A percentile compares a stretch with the other conserved stretches of the same genome.
phyloP scores from a whole-genome alignment of 495 filamentous ascomycete genomes.

The Arthonia radiata region DNA sequence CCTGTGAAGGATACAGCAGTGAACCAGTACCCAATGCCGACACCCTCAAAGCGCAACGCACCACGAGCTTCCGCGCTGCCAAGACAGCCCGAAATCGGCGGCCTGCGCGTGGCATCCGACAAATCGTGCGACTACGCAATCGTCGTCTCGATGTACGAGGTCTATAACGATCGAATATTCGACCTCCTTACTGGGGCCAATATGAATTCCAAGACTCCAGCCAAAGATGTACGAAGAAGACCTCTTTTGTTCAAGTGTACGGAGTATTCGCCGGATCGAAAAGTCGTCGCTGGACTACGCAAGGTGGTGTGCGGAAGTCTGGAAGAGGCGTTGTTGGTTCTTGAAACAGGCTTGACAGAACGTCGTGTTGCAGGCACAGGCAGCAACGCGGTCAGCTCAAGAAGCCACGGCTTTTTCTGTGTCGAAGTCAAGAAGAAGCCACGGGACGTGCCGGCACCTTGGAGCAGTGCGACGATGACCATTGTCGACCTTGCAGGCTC shows the following conservation, averaged over 20 bases:
- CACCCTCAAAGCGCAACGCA: slow-evolving; percentile 9
- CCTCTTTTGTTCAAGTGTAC: slow-evolving; percentile 72
- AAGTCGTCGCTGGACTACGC: slow-evolving; percentile 72
- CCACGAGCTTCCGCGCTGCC: slow-evolving; percentile 35
- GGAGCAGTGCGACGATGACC: slow-evolving; percentile 61
- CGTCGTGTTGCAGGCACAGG: slow-evolving; percentile 74
- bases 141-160: slow-evolving; percentile 92
- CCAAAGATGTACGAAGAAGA: slow-evolving; percentile 44
- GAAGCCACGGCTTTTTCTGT: slow-evolving; percentile 92
- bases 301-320: slow-evolving; percentile 75
- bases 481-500: slow-evolving; percentile 84
- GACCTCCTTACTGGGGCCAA: slow-evolving; percentile 45
- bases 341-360: slow-evolving; percentile 75
- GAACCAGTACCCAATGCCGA: slow-evolving; percentile 4
- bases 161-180: slow-evolving; percentile 96
- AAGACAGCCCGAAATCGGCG: slow-evolving; percentile 45
- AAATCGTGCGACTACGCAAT: slow-evolving; percentile 62
- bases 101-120: slow-evolving; percentile 41
- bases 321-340: slow-evolving; percentile 67
- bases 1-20: slow-evolving; percentile 24
- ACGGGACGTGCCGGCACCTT: slow-evolving; percentile 28
- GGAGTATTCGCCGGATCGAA: slow-evolving; percentile 58
- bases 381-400: slow-evolving; percentile 65
- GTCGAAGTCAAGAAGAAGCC: slow-evolving; percentile 74
- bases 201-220: slow-evolving; percentile 15